These are phyloP conservation scores for Chaetomium fimeti DNA, from an alignment of 495 filamentous ascomycete genomes.

Conservation along the genomic window DNA sequence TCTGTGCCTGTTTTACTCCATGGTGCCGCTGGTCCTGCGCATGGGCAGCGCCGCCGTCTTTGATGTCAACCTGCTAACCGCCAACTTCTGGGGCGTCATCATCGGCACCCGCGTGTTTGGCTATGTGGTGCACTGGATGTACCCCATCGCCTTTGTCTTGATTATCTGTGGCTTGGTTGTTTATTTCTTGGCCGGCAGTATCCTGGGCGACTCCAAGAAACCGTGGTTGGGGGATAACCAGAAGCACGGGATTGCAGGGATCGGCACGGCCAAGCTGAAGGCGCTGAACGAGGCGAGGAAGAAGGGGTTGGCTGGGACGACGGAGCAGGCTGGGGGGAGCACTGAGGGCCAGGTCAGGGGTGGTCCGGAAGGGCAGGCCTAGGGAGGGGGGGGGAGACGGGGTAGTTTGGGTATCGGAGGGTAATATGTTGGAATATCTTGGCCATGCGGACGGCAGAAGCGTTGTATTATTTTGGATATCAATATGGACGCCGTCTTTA, in stretches of 20 bases:
- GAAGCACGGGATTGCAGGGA: slow-evolving; percentile 72
- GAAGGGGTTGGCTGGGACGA: slow-evolving; percentile 30
- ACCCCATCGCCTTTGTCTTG: slow-evolving; percentile 90
- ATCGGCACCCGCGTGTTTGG: slow-evolving; percentile 87
- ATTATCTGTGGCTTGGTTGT: slow-evolving; percentile 80
- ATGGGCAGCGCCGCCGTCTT: slow-evolving; percentile 91
- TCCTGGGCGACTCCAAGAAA: slow-evolving; percentile 87
- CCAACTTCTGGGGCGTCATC: slow-evolving; percentile 94
- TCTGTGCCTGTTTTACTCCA: slow-evolving; percentile 79
- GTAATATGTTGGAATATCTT: neutral
- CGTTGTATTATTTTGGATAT: neutral
- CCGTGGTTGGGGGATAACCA: slow-evolving; percentile 90
- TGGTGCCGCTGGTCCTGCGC: slow-evolving; percentile 82
- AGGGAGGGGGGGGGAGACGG: neutral
- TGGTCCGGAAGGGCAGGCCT: neutral
- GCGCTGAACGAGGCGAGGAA: slow-evolving; percentile 57
- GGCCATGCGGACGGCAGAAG: neutral
- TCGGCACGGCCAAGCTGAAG: slow-evolving; percentile 85
- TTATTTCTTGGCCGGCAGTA: slow-evolving; percentile 75
- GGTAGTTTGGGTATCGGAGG: neutral
- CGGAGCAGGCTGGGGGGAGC: too few species aligned
- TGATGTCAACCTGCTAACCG: slow-evolving; percentile 90
- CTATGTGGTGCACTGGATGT: slow-evolving; percentile 79
- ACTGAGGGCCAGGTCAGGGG: neutral
- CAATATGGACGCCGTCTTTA: neutral